A percentile compares a stretch with the other conserved stretches of the same genome.
Conservation (phyloP, 139 green algal species). For the Coccomyxa sp. region DNA sequence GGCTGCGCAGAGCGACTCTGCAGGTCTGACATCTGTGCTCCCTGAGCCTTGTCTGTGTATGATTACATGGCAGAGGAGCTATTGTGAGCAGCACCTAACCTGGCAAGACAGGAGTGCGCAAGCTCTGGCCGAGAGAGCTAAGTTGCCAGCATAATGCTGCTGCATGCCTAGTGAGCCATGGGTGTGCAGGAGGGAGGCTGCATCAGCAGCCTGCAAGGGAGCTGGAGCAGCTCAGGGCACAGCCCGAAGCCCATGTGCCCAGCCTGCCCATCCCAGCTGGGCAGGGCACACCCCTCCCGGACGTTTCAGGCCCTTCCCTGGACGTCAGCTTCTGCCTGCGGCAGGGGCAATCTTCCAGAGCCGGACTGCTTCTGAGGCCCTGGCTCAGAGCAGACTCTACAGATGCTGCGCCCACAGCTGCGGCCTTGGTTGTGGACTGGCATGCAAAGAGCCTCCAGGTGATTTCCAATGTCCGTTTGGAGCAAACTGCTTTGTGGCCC, state of each 20-base stretch:
- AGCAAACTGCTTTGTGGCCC: too few species aligned
- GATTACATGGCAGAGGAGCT: too few species aligned
- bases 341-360: not conserved
- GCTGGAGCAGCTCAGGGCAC: not conserved
- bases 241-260: not conserved
- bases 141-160: too few species aligned
- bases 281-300: not conserved
- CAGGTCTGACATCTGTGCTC: too few species aligned
- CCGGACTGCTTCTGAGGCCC: constrained; percentile 15
- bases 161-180: too few species aligned
- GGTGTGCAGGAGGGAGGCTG: constrained; percentile 14
- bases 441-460: constrained; percentile 6
- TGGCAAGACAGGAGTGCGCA: too few species aligned
- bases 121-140: too few species aligned
- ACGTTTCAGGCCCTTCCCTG: not conserved
- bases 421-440: constrained; percentile 22
- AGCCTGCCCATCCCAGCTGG: not conserved
- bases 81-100: too few species aligned
- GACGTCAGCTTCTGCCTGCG: constrained; percentile 5
- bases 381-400: not conserved
- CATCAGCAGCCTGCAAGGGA: constrained; percentile 20
- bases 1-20: not conserved
- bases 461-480: too few species aligned
- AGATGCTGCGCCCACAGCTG: not conserved
- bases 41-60: too few species aligned